phyloP scores from a whole-genome alignment of 2,329 filamentous ascomycete species.

The Thermoascus crustaceus region DNA sequence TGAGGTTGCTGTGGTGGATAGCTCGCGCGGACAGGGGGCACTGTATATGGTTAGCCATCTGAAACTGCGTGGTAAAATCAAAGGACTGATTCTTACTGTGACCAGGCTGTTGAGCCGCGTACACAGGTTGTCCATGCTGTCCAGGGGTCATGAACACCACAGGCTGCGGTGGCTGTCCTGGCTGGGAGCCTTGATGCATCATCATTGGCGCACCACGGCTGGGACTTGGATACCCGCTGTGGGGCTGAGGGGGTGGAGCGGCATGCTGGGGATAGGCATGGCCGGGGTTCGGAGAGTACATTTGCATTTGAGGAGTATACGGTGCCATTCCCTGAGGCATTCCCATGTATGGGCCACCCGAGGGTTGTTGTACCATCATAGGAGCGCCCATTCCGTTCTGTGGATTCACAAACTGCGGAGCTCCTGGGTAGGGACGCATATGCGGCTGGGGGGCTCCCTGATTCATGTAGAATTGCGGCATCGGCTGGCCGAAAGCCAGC shows the following conservation, averaged over 20 bases:
- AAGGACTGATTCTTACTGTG: constrained; percentile 56
- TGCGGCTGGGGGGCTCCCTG: constrained; percentile 63
- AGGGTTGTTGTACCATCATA: constrained; percentile 75
- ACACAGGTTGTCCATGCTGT: constrained; percentile 67
- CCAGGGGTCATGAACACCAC: constrained; percentile 68
- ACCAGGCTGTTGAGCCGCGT: constrained; percentile 59
- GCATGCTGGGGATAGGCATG: constrained; percentile 55
- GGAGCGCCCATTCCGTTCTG: constrained; percentile 64
- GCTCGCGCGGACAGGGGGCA: constrained; percentile 51
- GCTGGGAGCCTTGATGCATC: constrained; percentile 89
- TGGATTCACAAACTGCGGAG: constrained; percentile 62
- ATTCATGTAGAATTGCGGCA: constrained; percentile 63
- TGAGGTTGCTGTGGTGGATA: constrained; percentile 57
- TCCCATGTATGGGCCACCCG: constrained; percentile 60
- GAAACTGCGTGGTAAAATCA: constrained; percentile 3
- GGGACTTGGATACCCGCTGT: constrained; percentile 81
- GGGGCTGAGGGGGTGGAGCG: constrained; percentile 42
- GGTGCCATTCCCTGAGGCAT: constrained; percentile 63
- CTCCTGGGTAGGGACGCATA: constrained; percentile 64
- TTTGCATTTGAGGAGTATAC: constrained; percentile 64
- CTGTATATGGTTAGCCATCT: constrained; percentile 40
- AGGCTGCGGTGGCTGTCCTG: constrained; percentile 63
- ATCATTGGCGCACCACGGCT: constrained; percentile 82
- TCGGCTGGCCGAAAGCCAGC: constrained; percentile 62
- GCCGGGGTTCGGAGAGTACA: constrained; percentile 71